Evolutionary conservation across 2,329 filamentous ascomycete genomes (phyloP).

Genomic region (Diplodia scrobiculata): DNA sequence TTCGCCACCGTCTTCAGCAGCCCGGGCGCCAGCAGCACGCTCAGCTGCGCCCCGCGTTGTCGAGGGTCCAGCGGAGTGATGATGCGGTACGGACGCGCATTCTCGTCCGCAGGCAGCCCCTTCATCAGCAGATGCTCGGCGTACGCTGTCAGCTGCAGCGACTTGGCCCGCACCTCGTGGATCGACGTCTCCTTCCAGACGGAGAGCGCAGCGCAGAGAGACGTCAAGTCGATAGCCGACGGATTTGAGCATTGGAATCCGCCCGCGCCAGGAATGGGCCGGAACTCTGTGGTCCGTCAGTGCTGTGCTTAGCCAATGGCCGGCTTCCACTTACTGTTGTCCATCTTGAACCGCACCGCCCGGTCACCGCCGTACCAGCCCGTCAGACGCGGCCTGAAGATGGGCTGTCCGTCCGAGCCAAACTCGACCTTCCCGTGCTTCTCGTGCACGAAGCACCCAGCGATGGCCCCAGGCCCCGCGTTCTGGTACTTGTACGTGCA

Average conservation of each 20-base stretch:
- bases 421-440: slow-evolving; percentile 36
- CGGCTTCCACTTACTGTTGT: slow-evolving; percentile 50
- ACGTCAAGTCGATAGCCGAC: slow-evolving; percentile 67
- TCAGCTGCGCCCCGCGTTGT: slow-evolving; percentile 70
- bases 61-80: slow-evolving; percentile 64
- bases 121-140: slow-evolving; percentile 61
- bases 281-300: slow-evolving; percentile 50
- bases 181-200: slow-evolving; percentile 68
- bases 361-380: slow-evolving; percentile 78
- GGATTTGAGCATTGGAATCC: slow-evolving; percentile 75
- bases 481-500: slow-evolving; percentile 33
- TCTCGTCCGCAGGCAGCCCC: slow-evolving; percentile 32
- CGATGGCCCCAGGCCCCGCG: slow-evolving; percentile 29
- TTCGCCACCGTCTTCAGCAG: slow-evolving; percentile 26
- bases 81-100: slow-evolving; percentile 45
- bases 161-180: slow-evolving; percentile 63
- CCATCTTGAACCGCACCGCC: slow-evolving; percentile 71
- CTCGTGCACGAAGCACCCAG: slow-evolving; percentile 30
- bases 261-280: slow-evolving; percentile 66
- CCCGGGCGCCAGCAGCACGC: slow-evolving; percentile 56
- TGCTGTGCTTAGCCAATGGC: not conserved
- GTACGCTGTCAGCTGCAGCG: slow-evolving; percentile 67
- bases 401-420: slow-evolving; percentile 41
- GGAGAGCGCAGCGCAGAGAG: slow-evolving; percentile 63
- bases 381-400: slow-evolving; percentile 61